A percentile compares a stretch with the other conserved stretches of the same genome.
These are phyloP conservation scores for Myochromella boudieri DNA, from an alignment of 768 basidiomycete genomes.

Conservation along the genomic window DNA sequence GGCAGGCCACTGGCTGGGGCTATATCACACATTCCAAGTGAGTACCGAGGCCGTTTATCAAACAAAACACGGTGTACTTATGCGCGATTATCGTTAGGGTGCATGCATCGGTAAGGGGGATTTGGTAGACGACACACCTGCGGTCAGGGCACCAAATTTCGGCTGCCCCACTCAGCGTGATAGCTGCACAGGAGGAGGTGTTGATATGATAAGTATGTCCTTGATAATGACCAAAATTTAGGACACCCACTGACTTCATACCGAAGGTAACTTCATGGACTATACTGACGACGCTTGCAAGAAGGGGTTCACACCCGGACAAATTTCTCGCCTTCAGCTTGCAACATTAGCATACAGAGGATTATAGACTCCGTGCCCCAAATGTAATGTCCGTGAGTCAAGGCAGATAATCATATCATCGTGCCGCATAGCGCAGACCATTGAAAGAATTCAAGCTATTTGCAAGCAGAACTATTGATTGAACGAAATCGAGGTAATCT, in stretches of 20 bases:
- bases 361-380: too few relatives aligned
- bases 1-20: slow-evolving; percentile 47
- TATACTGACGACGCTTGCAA: slow-evolving; percentile 45
- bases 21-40: slow-evolving; percentile 48
- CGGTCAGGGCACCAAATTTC: slow-evolving; percentile 30
- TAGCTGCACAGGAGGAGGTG: slow-evolving; percentile 18
- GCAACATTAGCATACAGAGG: slow-evolving; percentile 32
- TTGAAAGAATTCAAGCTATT: too few relatives aligned
- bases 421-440: too few relatives aligned
- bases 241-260: neutral
- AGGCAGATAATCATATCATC: too few relatives aligned
- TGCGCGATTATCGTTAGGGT: slow-evolving; percentile 19
- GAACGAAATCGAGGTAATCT: too few relatives aligned
- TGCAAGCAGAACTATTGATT: too few relatives aligned
- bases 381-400: neutral
- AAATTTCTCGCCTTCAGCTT: slow-evolving; percentile 32
- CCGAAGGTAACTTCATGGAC: slow-evolving; percentile 44
- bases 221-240: too few relatives aligned
- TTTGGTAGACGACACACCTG: slow-evolving; percentile 39
- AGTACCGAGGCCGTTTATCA: neutral
- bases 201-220: slow-evolving; percentile 40
- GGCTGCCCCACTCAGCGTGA: slow-evolving; percentile 32
- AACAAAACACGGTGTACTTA: neutral
- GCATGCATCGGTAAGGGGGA: slow-evolving; percentile 35
- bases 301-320: slow-evolving; percentile 42